Conservation (phyloP, 495 filamentous ascomycete species). For the Penicillium lividum region DNA sequence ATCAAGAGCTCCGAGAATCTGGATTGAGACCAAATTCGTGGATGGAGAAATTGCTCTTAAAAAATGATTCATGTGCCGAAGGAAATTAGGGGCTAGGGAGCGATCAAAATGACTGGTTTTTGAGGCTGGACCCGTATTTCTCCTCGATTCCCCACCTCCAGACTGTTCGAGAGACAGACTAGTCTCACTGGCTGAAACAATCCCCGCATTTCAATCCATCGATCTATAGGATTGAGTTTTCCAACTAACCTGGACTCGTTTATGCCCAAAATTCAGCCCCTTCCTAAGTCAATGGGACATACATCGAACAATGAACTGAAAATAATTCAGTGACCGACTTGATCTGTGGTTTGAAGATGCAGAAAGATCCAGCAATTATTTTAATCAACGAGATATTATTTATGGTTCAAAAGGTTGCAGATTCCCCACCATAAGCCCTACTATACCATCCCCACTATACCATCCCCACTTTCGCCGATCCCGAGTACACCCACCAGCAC, state of each 20-base stretch:
- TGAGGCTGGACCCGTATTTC: constrained; percentile 3
- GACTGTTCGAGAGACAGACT: constrained; percentile 3
- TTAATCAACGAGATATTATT: not conserved
- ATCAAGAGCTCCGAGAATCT: not conserved
- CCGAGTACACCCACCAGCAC: not conserved
- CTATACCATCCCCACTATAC: not conserved
- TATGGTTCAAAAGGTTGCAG: not conserved
- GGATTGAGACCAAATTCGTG: not conserved
- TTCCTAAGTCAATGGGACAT: not conserved
- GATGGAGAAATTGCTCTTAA: too few species aligned
- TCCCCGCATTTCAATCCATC: not conserved
- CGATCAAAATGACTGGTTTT: constrained; percentile 3
- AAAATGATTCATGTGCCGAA: too few species aligned
- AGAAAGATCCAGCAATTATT: not conserved
- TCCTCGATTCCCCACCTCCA: not conserved
- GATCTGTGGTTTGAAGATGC: not conserved
- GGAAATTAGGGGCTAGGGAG: not conserved
- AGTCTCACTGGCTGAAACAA: not conserved
- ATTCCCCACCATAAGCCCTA: not conserved
- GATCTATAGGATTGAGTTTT: not conserved
- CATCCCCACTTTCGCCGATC: not conserved
- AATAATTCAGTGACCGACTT: not conserved
- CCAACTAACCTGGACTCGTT: not conserved
- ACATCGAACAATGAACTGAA: not conserved
- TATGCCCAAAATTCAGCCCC: not conserved